Base-by-base conservation (phyloP, 192 early-diverging fungal genomes). In the Endogone sp. region DNA sequence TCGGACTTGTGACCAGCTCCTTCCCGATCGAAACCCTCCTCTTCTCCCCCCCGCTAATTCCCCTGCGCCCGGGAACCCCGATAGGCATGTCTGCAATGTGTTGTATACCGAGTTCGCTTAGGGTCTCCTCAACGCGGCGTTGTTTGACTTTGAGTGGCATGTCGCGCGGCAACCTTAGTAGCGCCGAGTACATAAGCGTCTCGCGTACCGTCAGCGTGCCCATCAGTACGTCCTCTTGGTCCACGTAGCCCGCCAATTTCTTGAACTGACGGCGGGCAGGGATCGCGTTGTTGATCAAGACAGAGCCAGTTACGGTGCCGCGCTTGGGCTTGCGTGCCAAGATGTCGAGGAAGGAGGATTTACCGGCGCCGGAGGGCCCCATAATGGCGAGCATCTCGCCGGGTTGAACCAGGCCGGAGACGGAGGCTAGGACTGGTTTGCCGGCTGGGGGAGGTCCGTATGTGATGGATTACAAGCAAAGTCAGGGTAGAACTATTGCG, bases 151-250 rank as follows among this genome's bases (percentile, higher is more conserved):
- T 71, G n/a, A 70, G 44, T 1, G 77, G 67, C 79, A 88, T 79
- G 58, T 74, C 65, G 61, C 84, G n/a, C 55, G 86, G 89, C 57
- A 93, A 75, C 9, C 93, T 80, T 29, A 94, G 83, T 57, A 88
- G 68, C 10, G 93, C 93, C 0, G 90, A 89, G 77, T 88, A 92
- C 73, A 89, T 80, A 30, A 98, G 87, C 2, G 95, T 93, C 70
- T 98, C 95, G 64, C 90, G 86, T 8, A 98, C 95, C 1, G 95
- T 98, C 70, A 94, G 75, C 29, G 94, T 95, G 10, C 86, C 83
- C 81, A 92, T 89, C 59, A 95, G 75, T 23, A 88, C 87, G 77
- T 96, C 95, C 70, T 97, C 95, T 65, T 97, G 95, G 79, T 95
- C 94, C 4, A 95, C 93, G 78, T 91, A 95, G 24, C 92, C 82